Evolutionary conservation across 345 rosid species (phyloP).

Genomic region (Balakata baccata): DNA sequence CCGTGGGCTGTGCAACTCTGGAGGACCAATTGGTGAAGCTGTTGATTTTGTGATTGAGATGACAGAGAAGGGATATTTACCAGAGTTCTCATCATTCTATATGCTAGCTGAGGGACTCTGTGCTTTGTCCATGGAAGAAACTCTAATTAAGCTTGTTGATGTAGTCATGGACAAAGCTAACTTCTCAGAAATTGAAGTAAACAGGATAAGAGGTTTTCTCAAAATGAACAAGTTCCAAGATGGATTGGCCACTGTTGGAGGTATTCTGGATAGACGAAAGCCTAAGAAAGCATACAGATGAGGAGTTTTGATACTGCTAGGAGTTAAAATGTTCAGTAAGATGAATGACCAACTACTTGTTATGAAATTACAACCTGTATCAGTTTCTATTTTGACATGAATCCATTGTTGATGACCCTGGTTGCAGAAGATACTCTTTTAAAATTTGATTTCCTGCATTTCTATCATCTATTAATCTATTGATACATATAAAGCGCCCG

Average conservation of each 20-base stretch:
- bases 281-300: constrained; percentile 41
- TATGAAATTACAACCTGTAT: background rate
- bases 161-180: constrained; percentile 68
- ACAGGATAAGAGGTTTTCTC: constrained; percentile 68
- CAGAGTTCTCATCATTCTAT: constrained; percentile 66
- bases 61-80: constrained; percentile 63
- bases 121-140: constrained; percentile 64
- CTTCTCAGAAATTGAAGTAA: constrained; percentile 49
- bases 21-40: constrained; percentile 80
- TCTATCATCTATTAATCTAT: too few species aligned
- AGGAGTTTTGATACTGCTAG: constrained; percentile 15
- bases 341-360: background rate
- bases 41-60: constrained; percentile 74
- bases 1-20: constrained; percentile 69
- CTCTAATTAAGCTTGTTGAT: constrained; percentile 53
- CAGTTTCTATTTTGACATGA: background rate
- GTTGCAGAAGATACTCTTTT: too few species aligned
- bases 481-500: too few species aligned
- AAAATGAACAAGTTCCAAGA: constrained; percentile 68
- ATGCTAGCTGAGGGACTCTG: constrained; percentile 86
- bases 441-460: too few species aligned
- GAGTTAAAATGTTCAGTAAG: background rate
- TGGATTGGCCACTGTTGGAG: constrained; percentile 63
- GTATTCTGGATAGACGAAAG: constrained; percentile 43
- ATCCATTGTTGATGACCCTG: background rate